These are phyloP conservation scores for Cordyceps javanica DNA, from an alignment of 2,329 filamentous ascomycete genomes.

Conservation along the genomic window DNA sequence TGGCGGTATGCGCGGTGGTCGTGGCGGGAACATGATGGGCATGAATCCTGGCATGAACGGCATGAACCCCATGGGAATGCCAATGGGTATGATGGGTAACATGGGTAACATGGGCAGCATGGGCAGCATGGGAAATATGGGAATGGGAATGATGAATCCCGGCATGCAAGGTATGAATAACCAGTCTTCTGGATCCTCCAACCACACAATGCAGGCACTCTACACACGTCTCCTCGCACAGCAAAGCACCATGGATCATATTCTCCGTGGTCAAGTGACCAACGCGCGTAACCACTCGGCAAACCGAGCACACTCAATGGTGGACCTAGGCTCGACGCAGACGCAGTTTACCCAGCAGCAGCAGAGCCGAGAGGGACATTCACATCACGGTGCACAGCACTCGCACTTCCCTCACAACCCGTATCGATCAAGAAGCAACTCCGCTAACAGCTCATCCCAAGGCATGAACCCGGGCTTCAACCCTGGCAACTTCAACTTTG, in stretches of 20 bases:
- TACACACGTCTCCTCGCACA: constrained; percentile 7
- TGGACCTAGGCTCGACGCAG: background rate
- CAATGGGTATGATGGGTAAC: constrained; percentile 49
- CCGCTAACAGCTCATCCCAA: constrained; percentile 44
- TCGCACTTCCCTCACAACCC: background rate
- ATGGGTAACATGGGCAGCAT: constrained; percentile 33
- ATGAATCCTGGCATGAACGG: constrained; percentile 35
- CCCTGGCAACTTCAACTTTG: constrained; percentile 62
- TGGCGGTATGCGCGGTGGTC: constrained; percentile 45
- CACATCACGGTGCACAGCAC: background rate
- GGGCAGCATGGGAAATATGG: constrained; percentile 35
- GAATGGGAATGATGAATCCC: constrained; percentile 24
- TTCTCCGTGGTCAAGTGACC: background rate
- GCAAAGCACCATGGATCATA: background rate
- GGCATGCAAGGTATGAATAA: constrained; percentile 30
- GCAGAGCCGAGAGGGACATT: background rate
- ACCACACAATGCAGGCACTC: constrained; percentile 34
- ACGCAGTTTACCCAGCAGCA: background rate
- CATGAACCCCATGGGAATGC: constrained; percentile 29
- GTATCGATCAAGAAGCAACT: background rate
- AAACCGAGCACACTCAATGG: background rate
- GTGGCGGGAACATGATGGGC: constrained; percentile 41
- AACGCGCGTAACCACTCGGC: background rate
- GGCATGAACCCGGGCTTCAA: constrained; percentile 66
- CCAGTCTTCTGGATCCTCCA: constrained; percentile 26